Evolutionary conservation across 2,329 filamentous ascomycete species (phyloP).

Genomic region (Penicillium carneum): DNA sequence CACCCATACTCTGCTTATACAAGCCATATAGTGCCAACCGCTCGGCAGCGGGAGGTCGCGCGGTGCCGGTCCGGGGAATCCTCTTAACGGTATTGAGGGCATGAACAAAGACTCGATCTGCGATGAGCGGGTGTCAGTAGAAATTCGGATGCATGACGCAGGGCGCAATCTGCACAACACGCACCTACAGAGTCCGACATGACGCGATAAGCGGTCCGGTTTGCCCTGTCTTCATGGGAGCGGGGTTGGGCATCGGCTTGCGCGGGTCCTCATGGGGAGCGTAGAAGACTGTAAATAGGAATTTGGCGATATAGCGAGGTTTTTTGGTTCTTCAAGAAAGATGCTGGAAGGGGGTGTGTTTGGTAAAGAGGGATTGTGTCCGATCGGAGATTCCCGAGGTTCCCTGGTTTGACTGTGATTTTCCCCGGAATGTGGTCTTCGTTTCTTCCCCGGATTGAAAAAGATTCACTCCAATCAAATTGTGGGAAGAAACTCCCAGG

Average conservation of each 20-base stretch:
- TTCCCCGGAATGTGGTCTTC: slow-evolving; percentile 16
- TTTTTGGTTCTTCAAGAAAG: not conserved
- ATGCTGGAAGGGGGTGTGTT: not conserved
- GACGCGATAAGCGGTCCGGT: slow-evolving; percentile 38
- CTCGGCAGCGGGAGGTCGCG: slow-evolving; percentile 83
- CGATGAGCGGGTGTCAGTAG: slow-evolving; percentile 13
- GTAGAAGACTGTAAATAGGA: slow-evolving; percentile 3
- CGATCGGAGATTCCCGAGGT: slow-evolving; percentile 8
- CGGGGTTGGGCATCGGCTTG: slow-evolving; percentile 40
- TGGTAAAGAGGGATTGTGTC: slow-evolving; percentile 7
- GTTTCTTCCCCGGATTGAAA: not conserved
- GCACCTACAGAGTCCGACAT: slow-evolving; percentile 59
- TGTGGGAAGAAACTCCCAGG: not conserved
- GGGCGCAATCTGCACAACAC: slow-evolving; percentile 26
- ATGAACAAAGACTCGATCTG: slow-evolving; percentile 98
- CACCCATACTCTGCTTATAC: slow-evolving; percentile 96
- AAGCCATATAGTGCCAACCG: slow-evolving; percentile 93
- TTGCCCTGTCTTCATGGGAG: slow-evolving; percentile 44
- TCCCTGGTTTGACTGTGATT: slow-evolving; percentile 8
- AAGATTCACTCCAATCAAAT: slow-evolving; percentile 5
- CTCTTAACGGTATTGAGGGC: slow-evolving; percentile 98
- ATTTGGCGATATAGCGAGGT: not conserved
- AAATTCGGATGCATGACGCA: not conserved
- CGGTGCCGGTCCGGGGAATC: slow-evolving; percentile 89
- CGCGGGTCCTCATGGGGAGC: slow-evolving; percentile 41